A percentile compares a stretch with the other conserved stretches of the same genome.
These are phyloP conservation scores for Cenchrus americanus DNA, from an alignment of 176 grass and related monocot species.

Conservation along the genomic window DNA sequence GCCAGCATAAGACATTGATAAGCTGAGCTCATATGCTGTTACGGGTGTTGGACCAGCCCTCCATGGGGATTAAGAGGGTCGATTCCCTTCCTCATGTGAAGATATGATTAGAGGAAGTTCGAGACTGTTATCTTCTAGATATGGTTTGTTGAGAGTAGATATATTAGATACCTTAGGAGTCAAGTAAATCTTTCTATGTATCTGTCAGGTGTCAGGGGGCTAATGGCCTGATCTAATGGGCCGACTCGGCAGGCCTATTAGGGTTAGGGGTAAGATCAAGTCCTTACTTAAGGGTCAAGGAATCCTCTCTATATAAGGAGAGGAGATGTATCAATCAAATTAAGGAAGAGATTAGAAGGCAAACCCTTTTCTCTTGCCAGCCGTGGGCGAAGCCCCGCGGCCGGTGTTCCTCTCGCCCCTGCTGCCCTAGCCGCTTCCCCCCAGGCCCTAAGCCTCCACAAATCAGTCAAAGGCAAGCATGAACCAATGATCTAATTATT, in stretches of 20 bases:
- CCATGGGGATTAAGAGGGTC: neutral
- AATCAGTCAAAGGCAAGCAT: neutral
- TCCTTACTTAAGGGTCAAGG: too few species aligned
- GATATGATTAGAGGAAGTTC: neutral
- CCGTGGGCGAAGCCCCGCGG: too few species aligned
- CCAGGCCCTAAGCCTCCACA: too few species aligned
- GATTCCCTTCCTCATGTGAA: neutral
- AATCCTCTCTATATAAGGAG: too few species aligned
- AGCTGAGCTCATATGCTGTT: neutral
- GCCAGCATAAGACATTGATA: neutral
- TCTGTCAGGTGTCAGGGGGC: neutral
- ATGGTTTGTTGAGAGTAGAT: slow-evolving; percentile 6
- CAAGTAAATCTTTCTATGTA: neutral
- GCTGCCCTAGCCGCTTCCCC: too few species aligned
- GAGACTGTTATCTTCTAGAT: slow-evolving; percentile 10
- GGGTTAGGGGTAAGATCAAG: too few species aligned
- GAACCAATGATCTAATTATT: neutral
- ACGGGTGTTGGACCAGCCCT: neutral
- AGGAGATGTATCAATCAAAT: too few species aligned
- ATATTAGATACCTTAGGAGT: neutral
- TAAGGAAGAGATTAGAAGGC: too few species aligned
- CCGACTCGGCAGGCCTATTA: too few species aligned
- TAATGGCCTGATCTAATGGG: too few species aligned
- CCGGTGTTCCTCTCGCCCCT: too few species aligned
- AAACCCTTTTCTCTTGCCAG: too few species aligned